phyloP scores from a whole-genome alignment of 2,329 filamentous ascomycete genomes.

The Tolypocladium capitatum region DNA sequence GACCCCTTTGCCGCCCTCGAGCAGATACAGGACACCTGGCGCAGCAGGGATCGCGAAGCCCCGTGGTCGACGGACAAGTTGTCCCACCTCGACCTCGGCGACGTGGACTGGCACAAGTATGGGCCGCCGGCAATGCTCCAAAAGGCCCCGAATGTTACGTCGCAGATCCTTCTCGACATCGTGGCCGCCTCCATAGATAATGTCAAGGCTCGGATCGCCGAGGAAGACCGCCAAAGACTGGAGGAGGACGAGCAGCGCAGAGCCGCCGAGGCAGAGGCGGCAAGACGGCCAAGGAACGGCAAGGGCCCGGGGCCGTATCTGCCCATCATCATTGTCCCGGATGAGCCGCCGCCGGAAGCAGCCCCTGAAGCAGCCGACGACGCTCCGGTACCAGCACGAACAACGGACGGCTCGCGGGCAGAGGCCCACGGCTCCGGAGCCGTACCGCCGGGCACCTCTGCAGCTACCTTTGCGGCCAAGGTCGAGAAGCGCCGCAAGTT shows the following conservation, averaged over 20 bases:
- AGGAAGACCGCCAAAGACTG: conserved; percentile 15
- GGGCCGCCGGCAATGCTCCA: conserved; percentile 30
- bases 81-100: conserved; percentile 10
- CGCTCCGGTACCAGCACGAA: neutral
- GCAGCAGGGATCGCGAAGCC: conserved; percentile 6
- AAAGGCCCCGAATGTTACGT: conserved; percentile 22
- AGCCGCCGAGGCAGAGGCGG: conserved; percentile 8
- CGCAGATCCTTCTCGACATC: conserved; percentile 27
- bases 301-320: conserved; percentile 23
- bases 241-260: conserved; percentile 15
- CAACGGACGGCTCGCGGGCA: neutral
- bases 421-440: neutral
- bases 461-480: conserved; percentile 4
- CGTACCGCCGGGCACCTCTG: neutral
- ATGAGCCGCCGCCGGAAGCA: neutral
- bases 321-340: conserved; percentile 16
- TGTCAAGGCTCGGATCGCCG: conserved; percentile 23
- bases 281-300: conserved; percentile 6
- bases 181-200: conserved; percentile 31
- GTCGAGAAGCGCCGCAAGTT: conserved; percentile 17
- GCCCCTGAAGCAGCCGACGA: no score
- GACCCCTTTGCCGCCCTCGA: conserved; percentile 14
- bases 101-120: conserved; percentile 32
- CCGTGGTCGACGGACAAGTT: conserved; percentile 11
- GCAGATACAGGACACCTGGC: conserved; percentile 11